Evolutionary conservation across 225 moss, liverwort and hornwort genomes (phyloP), one percentile per base, ranked within the genome.

Genomic region (Sphagnum contortum): DNA sequence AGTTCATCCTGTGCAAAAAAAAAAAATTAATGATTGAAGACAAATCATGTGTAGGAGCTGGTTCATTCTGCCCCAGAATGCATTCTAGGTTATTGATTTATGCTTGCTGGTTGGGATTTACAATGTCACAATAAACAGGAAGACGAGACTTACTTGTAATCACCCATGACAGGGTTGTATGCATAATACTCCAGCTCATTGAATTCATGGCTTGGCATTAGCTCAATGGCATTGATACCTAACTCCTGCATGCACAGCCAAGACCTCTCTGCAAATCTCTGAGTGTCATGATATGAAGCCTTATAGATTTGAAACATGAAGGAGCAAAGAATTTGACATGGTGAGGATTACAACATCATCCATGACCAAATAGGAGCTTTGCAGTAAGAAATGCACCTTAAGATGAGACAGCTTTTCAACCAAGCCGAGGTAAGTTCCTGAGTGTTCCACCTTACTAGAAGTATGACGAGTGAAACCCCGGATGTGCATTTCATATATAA

Each of bases 131-230:
- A 29, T 29, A 29, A 29, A 29, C 29, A 29, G 29, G 29, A 29
- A 29, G 29, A 29, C 29, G 1, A 47, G 44, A 48, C 75, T 68
- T 88, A 92, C 92, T 92, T 92, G 75, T 85, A 83, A 78, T 89
- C 87, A 61, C 81, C 80, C 87, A 89, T 83, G 55, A 83, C 76
- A 63, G 92, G 85, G 70, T 92, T 92, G 69, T 83, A 89, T 3
- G 89, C 81, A 73, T 92, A 83, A 62, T 87, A 89, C 73, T 92
- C 92, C 87, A 92, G 71, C 72, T 92, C 89, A 65, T 92, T 92
- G 68, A 89, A 92, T 67, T 92, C 92, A 71, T 92, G 92, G 66
- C 81, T 88, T 11, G 92, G 92, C 92, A 92, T 89, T 44, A 92
- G 81, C 73, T 92, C 89, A 72, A 92, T 84, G 63, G 89, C 89